Evolutionary conservation across 306 rosid genomes (phyloP).

Genomic region (Echinosophora koreensis): DNA sequence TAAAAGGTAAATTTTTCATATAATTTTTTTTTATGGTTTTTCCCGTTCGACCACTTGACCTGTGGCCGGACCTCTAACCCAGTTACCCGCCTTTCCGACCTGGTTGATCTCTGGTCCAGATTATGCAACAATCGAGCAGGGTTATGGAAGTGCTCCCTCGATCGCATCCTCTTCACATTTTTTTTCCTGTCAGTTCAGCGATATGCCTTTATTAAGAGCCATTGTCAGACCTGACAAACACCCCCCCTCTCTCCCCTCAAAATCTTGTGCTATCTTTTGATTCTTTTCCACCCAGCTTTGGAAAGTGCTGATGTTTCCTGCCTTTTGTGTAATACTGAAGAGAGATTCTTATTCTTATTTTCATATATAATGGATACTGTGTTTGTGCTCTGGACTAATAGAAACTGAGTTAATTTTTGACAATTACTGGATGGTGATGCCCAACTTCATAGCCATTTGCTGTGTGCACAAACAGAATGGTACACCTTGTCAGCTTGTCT

Average conservation of each 20-base stretch:
- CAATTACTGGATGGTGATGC: conserved; percentile 20
- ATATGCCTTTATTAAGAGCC: background rate
- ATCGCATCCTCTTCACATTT: background rate
- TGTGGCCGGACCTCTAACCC: no score
- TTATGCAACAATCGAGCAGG: no score
- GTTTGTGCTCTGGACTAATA: background rate
- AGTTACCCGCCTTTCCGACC: no score
- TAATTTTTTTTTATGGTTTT: no score
- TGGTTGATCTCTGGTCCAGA: no score
- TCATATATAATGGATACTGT: background rate
- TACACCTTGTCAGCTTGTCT: conserved; percentile 16
- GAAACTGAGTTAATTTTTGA: conserved; percentile 13
- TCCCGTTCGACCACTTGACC: no score
- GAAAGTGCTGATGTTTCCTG: background rate
- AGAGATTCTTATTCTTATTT: background rate
- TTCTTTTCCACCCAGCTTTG: conserved; percentile 14
- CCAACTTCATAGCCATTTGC: background rate
- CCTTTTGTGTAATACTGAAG: conserved; percentile 3
- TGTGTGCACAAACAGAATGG: conserved; percentile 15
- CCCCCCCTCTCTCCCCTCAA: background rate
- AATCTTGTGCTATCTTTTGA: background rate
- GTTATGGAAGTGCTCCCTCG: conserved; percentile 15
- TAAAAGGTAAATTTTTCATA: no score
- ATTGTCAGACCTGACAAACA: background rate
- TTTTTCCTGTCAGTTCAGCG: background rate